Percentiles rank a stretch among this genome's conserved stretches.
Evolutionary conservation across 352 stramenopile species (phyloP).

Genomic region (Globisporangium polare): DNA sequence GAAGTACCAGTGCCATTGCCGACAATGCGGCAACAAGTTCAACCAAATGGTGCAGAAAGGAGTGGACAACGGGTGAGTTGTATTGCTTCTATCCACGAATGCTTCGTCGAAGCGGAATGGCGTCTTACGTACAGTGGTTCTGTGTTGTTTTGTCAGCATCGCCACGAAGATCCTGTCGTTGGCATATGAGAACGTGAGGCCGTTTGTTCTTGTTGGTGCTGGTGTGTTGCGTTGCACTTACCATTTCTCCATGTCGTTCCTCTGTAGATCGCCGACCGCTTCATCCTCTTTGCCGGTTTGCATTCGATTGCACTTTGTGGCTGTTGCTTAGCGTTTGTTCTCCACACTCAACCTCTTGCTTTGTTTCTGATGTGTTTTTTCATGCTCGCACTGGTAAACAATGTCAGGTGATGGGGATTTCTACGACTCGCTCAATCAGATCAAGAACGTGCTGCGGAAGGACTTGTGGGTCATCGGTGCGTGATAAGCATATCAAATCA

Average conservation of each 20-base stretch:
- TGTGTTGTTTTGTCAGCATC: conserved; percentile 37
- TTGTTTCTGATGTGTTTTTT: conserved; percentile 3
- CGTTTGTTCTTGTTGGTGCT: conserved; percentile 1
- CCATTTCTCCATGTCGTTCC: background rate
- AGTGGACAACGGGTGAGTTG: conserved; percentile 79
- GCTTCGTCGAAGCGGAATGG: background rate
- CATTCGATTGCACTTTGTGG: background rate
- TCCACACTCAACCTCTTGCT: background rate
- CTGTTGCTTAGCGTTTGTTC: background rate
- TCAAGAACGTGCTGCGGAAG: conserved; percentile 79
- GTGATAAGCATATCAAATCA: conserved; percentile 4
- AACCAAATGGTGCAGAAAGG: conserved; percentile 81
- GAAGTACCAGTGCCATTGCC: conserved; percentile 71
- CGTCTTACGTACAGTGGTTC: background rate
- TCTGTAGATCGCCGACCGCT: conserved; percentile 68
- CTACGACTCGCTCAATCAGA: conserved; percentile 79
- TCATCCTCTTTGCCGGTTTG: conserved; percentile 78
- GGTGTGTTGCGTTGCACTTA: conserved; percentile 8
- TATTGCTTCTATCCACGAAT: background rate
- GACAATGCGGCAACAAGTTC: conserved; percentile 57
- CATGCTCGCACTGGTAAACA: background rate
- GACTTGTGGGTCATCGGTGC: conserved; percentile 84
- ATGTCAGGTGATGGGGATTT: conserved; percentile 76
- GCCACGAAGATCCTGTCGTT: conserved; percentile 85
- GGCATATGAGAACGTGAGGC: conserved; percentile 77